These are phyloP conservation scores for Phytopythium ostracodes DNA, from an alignment of 352 stramenopile species.

Conservation along the genomic window DNA sequence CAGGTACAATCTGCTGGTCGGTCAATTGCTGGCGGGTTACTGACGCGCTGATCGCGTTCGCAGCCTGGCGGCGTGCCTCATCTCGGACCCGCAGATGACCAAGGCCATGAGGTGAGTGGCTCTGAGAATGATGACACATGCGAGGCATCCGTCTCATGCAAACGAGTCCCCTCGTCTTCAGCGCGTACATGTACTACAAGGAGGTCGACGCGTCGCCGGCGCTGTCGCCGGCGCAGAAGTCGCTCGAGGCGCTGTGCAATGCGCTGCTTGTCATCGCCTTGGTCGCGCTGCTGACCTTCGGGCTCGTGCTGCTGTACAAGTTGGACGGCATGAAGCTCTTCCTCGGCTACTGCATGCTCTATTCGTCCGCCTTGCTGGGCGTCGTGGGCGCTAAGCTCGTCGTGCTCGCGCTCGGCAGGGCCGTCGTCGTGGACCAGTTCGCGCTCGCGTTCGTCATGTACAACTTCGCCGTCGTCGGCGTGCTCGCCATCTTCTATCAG, in stretches of 20 bases:
- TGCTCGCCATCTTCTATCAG: constrained; percentile 87
- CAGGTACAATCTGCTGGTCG: too few species aligned
- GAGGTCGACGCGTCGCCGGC: constrained; percentile 46
- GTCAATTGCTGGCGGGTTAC: too few species aligned
- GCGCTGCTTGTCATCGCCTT: constrained; percentile 77
- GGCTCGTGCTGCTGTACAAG: constrained; percentile 83
- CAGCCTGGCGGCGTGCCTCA: constrained; percentile 49
- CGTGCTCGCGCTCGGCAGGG: constrained; percentile 49
- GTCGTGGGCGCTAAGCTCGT: constrained; percentile 70
- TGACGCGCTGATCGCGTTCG: not conserved
- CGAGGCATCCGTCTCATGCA: not conserved
- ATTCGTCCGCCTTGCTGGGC: constrained; percentile 63
- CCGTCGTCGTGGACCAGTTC: constrained; percentile 45
- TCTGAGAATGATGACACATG: not conserved
- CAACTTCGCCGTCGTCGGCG: constrained; percentile 84
- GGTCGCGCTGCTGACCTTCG: constrained; percentile 73
- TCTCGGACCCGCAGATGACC: constrained; percentile 40
- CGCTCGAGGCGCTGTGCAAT: constrained; percentile 64
- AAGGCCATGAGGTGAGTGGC: constrained; percentile 51
- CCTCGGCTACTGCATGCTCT: constrained; percentile 71
- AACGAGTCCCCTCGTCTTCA: too few species aligned
- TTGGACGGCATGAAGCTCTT: constrained; percentile 77
- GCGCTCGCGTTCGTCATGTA: constrained; percentile 78
- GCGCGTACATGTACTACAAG: constrained; percentile 80
- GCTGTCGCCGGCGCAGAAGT: constrained; percentile 37